Evolutionary conservation across 2,329 filamentous ascomycete species (phyloP).

Genomic region (Aspergillus pseudotamarii): DNA sequence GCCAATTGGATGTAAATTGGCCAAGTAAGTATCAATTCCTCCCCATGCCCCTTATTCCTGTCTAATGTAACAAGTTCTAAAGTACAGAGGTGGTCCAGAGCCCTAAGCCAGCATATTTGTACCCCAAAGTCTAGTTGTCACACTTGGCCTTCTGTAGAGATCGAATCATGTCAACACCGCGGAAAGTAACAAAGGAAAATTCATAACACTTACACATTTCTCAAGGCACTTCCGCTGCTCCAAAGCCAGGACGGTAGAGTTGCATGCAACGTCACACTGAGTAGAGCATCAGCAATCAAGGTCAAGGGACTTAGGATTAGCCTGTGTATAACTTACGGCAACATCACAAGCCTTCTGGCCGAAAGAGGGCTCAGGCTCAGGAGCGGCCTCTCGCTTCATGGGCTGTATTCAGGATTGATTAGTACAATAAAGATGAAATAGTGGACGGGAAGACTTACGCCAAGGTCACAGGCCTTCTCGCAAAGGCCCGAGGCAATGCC

Average conservation of each 20-base stretch:
- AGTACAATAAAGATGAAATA: neutral
- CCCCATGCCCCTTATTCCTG: neutral
- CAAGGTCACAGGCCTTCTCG: neutral
- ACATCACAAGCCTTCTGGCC: neutral
- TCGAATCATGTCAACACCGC: neutral
- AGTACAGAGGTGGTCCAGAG: neutral
- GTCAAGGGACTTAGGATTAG: neutral
- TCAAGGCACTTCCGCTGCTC: neutral
- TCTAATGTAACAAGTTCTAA: neutral
- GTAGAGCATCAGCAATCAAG: neutral
- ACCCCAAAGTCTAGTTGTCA: neutral
- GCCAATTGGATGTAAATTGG: neutral
- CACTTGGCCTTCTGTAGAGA: neutral
- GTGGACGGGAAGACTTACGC: neutral
- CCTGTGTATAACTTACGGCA: neutral
- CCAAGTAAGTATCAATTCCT: neutral
- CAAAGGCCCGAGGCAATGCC: neutral
- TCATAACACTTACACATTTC: neutral
- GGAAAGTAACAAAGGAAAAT: rapidly evolving
- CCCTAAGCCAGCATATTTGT: neutral
- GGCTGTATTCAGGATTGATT: neutral
- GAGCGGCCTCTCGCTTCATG: neutral
- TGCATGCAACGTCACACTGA: neutral
- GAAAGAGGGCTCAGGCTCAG: neutral
- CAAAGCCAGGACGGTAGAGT: neutral